phyloP scores from a whole-genome alignment of 2,329 filamentous ascomycete species.

The Colletotrichum chrysophilum region DNA sequence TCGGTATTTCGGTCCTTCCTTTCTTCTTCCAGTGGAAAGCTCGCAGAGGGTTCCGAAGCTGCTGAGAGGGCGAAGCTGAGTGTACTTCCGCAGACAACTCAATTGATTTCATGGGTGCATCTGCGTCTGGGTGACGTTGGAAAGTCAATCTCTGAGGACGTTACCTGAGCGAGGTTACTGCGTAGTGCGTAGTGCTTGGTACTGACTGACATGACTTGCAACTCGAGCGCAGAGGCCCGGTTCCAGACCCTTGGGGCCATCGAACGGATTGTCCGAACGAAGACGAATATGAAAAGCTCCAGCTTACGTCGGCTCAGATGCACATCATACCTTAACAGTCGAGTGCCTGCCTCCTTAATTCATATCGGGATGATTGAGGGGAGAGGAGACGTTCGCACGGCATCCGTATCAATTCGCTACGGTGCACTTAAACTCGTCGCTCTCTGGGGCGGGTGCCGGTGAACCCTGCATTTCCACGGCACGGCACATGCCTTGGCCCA shows the following conservation, averaged over 20 bases:
- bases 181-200: no score
- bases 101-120: background rate
- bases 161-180: background rate
- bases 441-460: background rate
- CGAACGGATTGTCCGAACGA: background rate
- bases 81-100: background rate
- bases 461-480: conserved; percentile 1
- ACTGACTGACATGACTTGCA: background rate
- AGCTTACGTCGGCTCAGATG: background rate
- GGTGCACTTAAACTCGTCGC: background rate
- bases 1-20: background rate
- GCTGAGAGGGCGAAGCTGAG: background rate
- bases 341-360: background rate
- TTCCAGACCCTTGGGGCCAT: background rate
- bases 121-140: background rate
- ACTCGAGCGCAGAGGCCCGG: background rate
- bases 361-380: background rate
- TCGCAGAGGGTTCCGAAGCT: background rate
- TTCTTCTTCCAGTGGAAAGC: background rate
- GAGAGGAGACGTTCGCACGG: background rate
- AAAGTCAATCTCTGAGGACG: background rate
- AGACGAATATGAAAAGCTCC: background rate
- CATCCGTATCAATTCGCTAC: background rate
- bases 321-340: background rate
- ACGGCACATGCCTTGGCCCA: conserved; percentile 8